Evolutionary conservation across 495 filamentous ascomycete species (phyloP), one percentile per base, ranked within the genome.

Genomic region (Recurvomyces mirabilis): DNA sequence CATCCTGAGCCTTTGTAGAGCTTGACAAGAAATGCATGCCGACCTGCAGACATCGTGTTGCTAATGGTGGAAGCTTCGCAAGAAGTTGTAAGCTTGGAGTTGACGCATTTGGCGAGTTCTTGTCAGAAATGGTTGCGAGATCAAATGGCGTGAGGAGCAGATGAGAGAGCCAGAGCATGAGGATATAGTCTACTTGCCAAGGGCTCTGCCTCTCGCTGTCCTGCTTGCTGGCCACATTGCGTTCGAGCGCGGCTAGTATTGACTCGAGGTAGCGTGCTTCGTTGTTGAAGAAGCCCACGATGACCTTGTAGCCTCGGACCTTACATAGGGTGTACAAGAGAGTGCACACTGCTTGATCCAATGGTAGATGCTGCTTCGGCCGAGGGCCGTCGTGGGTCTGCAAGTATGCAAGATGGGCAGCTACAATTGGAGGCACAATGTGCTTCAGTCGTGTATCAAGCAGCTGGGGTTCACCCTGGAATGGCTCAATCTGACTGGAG

Each of bases 401-500:
- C 38, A 91, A 60, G 58, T 77, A 83, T 45, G 75, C 73, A 23
- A 94, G 64, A 50, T 84, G 89, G 26, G 81, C 78, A 57, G 75
- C 69, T 15, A 84, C 78, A 34, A 95, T 68, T 6, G 72, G 67
- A 24, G 82, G 75, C 29, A 98, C 61, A 57, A 93, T 74, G 45
- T 66, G 68, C 45, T 78, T 74, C 33, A 99, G 72, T 59, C 91
- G 70, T 1, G 87, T 80, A 62, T 99, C 91, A n/a, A 99, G 75
- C 4, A 99, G 74, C 59, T 99, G 91, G 15, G 91, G 89, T 54
- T 85, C 81, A 65, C 95, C 91, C 70, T 94, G 91, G 57, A 96
- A 96, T 26, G 81, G 84, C 47, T 94, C 87, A 24, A 98, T 70
- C 70, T 93, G 62, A 62, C 40, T 19, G 42, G 51, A 25, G 46